Evolutionary conservation across 208 protist species (phyloP).

Genomic region (Leptomonas seymouri): DNA sequence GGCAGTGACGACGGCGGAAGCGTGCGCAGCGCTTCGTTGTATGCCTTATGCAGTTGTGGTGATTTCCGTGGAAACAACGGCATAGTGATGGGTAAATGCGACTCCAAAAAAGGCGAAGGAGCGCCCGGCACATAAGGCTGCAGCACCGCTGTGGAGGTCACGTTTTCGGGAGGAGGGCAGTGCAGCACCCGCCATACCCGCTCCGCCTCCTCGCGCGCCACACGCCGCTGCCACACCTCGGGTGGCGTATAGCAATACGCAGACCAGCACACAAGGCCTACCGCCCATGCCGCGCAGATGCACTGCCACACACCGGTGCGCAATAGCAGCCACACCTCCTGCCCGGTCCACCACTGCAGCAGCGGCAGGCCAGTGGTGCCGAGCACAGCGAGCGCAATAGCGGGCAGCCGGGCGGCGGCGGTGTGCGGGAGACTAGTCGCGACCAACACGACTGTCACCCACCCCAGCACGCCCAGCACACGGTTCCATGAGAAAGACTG

Average conservation of each 20-base stretch:
- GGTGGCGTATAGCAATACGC: slow-evolving; percentile 32
- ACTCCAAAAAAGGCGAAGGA: not conserved
- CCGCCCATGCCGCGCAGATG: slow-evolving; percentile 29
- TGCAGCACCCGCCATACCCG: slow-evolving; percentile 28
- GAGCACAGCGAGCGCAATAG: slow-evolving; percentile 32
- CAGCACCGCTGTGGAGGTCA: not conserved
- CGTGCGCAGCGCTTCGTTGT: not conserved
- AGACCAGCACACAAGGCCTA: slow-evolving; percentile 23
- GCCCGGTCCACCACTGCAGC: slow-evolving; percentile 25
- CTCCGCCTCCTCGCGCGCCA: slow-evolving; percentile 49
- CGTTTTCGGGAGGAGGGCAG: not conserved
- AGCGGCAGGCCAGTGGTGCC: slow-evolving; percentile 42
- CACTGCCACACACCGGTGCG: slow-evolving; percentile 21
- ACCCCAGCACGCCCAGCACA: slow-evolving; percentile 15
- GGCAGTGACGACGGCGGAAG: not conserved
- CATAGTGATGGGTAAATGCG: not conserved
- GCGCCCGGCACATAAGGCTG: slow-evolving; percentile 7
- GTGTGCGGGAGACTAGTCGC: slow-evolving; percentile 51
- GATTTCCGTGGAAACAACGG: no score
- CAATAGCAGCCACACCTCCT: slow-evolving; percentile 8
- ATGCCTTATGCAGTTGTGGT: no score
- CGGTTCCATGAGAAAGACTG: slow-evolving; percentile 37
- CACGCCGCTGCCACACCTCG: slow-evolving; percentile 23
- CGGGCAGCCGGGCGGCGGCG: slow-evolving; percentile 56
- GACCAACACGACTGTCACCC: slow-evolving; percentile 33